Evolutionary conservation across 1,139 yeast species (phyloP).

Genomic region (Pichia sp.): DNA sequence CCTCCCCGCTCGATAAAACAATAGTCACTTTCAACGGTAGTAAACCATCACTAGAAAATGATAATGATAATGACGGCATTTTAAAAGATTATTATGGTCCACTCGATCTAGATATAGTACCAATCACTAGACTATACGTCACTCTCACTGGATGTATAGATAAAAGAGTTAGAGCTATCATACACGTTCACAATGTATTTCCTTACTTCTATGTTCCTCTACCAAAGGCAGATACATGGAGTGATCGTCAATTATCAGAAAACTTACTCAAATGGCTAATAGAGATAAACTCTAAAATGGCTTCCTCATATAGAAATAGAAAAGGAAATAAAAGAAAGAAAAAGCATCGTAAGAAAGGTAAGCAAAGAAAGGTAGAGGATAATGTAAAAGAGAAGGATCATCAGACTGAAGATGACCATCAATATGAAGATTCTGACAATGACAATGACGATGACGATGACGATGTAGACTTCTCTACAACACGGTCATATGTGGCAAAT

Average conservation of each 20-base stretch:
- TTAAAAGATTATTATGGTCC: too few relatives aligned
- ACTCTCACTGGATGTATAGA: too few relatives aligned
- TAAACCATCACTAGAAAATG: neutral
- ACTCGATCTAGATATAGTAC: slow-evolving; percentile 45
- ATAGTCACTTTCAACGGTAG: slow-evolving; percentile 23
- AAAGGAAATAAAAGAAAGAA: slow-evolving; percentile 4
- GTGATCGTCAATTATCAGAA: slow-evolving; percentile 17
- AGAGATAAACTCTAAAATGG: slow-evolving; percentile 24
- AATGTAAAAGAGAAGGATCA: slow-evolving; percentile 12
- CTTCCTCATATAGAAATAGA: slow-evolving; percentile 19
- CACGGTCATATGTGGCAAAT: slow-evolving; percentile 48
- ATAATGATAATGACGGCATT: too few relatives aligned
- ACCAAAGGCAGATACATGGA: slow-evolving; percentile 29
- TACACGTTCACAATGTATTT: slow-evolving; percentile 78
- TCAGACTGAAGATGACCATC: slow-evolving; percentile 11
- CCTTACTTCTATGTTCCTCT: slow-evolving; percentile 75
- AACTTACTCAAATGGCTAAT: slow-evolving; percentile 23
- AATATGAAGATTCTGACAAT: slow-evolving; percentile 4
- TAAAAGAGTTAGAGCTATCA: neutral
- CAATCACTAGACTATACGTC: slow-evolving; percentile 70
- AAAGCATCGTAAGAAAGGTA: neutral
- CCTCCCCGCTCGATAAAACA: slow-evolving; percentile 36
- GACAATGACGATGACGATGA: slow-evolving; percentile 9
- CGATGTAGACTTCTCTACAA: neutral
- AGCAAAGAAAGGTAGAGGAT: slow-evolving; percentile 13